Base-by-base conservation (phyloP, 192 early-diverging fungal genomes). In the Irineochytrium annulatum region DNA sequence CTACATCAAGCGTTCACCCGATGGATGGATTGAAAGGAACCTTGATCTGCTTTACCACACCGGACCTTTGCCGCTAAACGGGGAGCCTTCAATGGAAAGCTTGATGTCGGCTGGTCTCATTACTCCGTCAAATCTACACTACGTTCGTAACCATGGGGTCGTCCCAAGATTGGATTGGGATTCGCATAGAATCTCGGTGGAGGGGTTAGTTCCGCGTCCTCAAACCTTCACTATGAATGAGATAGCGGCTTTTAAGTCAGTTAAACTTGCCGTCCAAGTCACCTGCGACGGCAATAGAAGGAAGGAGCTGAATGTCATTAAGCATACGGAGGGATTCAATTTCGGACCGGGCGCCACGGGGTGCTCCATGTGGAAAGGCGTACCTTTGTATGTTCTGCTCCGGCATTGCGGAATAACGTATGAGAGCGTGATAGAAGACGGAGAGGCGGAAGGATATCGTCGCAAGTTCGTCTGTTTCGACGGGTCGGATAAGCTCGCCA, bases 111-210 rank as follows among this genome's bases (percentile, higher is more conserved):
- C 61, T 27, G 82, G 82, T 4, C 78, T 75, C 35, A 75, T 88
- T 52, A 88, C 86, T 0, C 83, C 87, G 22, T 53, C 53, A 24
- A 49, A 68, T 26, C 51, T 87, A 31, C 84, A 88, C 63, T 85
- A 81, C 65, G 86, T 88, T n/a, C 57, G 86, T 16, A 88, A 88
- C 55, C 86, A 88, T 63, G 86, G 86, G 0, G 43, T 78, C 24
- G 86, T 87, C 1, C 85, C 86, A 27, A 61, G 86, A 27, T 49
- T 77, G 31, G 48, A 67, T 17, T 76, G 68, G 71, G 65, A 72
- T 19, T 59, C 44, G 3, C 79, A 82, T 45, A 29, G 3, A 2
- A 19, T 86, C 30, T 31, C 59, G 22, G 69, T 86, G 43, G 57
- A 56, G 30, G 81, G 78, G 61, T 80, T 13, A 13, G 37, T 67